Evolutionary conservation across 2,329 filamentous ascomycete species (phyloP), one percentile per base, ranked within the genome.

Genomic region (Sclerotinia sclerotiorum): DNA sequence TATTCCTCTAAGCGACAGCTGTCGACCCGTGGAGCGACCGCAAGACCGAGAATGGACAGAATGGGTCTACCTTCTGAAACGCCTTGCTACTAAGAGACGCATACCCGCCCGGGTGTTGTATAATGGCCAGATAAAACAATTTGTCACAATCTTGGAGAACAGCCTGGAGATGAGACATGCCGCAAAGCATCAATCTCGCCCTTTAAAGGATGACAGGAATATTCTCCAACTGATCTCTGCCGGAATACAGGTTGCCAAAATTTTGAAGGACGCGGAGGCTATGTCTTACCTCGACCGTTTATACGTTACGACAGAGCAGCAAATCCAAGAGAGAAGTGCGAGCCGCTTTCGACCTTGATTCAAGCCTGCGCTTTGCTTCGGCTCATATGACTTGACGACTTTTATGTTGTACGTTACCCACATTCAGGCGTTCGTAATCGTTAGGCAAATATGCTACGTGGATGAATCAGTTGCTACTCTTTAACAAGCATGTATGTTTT

Each of bases 51-150:
- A 95, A 79, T 96, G 92, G 92, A 94, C 91, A 57, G 92, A 96
- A 80, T 96, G 92, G 92, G 92, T 94, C 68, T 93, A 94, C 79
- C 85, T 96, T 69, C 83, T 96, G 73, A 95, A 95, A 81, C 86
- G 92, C 62, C 85, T 96, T 69, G 92, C 92, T 44, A 96, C 92
- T 46, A 95, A 94, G 81, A 86, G 92, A 73, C 88, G 92, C 71
- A 94, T 96, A 73, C 92, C 92, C 7, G 91, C 92, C 58, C 85
- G 92, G 68, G 90, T 95, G 27, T 82, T 96, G 55, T 95, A 94
- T 82, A 92, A 95, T 78, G 91, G 91, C 69, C 92, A 96, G 80
- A 96, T 96, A 80, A 95, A 94, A 81, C 92, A 95, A 79, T 88
- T 96, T 79, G 90, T 95, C 72, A 95, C 92, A 54, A 91, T 95